Evolutionary conservation across 306 rosid genomes (phyloP).

Genomic region (Rosa chinensis): DNA sequence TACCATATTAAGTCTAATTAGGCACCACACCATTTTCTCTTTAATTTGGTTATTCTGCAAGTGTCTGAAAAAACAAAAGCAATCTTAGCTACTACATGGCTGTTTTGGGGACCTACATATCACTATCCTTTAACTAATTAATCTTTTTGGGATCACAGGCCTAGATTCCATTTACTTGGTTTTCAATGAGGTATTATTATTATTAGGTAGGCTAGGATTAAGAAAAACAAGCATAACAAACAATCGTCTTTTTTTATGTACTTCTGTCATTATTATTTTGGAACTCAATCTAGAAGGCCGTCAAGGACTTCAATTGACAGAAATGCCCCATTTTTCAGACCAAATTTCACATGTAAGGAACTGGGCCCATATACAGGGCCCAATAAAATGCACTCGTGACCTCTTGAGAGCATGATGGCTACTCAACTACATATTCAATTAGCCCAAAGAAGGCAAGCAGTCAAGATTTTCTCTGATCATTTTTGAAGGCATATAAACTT

Average conservation of each 20-base stretch:
- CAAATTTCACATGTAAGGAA: not conserved
- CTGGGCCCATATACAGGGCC: constrained; percentile 7
- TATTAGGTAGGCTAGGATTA: not conserved
- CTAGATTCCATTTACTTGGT: not conserved
- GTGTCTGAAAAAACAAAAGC: not conserved
- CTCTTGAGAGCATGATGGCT: not conserved
- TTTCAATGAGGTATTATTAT: not conserved
- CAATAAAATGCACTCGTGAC: not conserved
- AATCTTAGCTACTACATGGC: not conserved
- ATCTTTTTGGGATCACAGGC: not conserved
- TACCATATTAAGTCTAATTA: too few species aligned
- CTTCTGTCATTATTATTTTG: not conserved
- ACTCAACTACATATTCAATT: constrained; percentile 33
- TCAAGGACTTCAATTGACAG: not conserved
- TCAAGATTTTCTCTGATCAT: too few species aligned
- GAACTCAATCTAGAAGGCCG: not conserved
- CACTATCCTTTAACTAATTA: not conserved
- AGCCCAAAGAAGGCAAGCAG: not conserved
- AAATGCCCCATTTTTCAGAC: not conserved
- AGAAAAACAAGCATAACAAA: not conserved
- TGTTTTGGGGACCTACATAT: not conserved
- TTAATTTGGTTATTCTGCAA: not conserved
- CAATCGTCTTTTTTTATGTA: not conserved
- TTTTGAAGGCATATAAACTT: not conserved
- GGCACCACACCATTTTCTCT: not conserved